phyloP scores from a whole-genome alignment of 139 green algal species.

The Ettlia oleoabundans region DNA sequence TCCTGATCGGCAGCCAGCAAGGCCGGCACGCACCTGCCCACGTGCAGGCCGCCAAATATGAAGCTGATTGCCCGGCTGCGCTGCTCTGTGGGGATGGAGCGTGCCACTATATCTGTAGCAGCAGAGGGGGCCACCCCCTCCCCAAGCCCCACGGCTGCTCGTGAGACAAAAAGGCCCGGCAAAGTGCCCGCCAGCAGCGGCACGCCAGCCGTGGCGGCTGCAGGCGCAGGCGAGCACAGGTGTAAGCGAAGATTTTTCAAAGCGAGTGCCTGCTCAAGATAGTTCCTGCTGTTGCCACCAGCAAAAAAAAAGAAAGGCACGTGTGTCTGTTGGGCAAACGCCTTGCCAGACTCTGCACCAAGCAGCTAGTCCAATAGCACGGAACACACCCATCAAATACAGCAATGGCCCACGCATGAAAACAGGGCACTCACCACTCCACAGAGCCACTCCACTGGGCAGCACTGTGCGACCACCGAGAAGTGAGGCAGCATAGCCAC shows the following conservation, averaged over 20 bases:
- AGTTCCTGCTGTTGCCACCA: too few species aligned
- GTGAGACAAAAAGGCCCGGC: conserved; percentile 72
- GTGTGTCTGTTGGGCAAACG: too few species aligned
- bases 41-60: conserved; percentile 94
- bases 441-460: conserved; percentile 83
- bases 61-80: conserved; percentile 84
- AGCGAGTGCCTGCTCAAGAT: too few species aligned
- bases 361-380: too few species aligned
- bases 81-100: conserved; percentile 70
- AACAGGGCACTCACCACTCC: conserved; percentile 46
- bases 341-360: too few species aligned
- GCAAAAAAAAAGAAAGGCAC: too few species aligned
- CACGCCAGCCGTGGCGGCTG: conserved; percentile 22
- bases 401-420: too few species aligned
- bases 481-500: conserved; percentile 78
- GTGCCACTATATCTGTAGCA: conserved; percentile 91
- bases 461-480: conserved; percentile 81
- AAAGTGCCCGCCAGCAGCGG: conserved; percentile 19
- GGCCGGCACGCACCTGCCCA: conserved; percentile 62
- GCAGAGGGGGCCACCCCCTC: conserved; percentile 91
- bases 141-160: conserved; percentile 89
- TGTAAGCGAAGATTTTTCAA: too few species aligned
- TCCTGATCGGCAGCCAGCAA: not conserved
- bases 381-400: too few species aligned
- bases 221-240: not conserved